Conservation (phyloP, 2,329 filamentous ascomycete species). For the Xylariaceae sp. region DNA sequence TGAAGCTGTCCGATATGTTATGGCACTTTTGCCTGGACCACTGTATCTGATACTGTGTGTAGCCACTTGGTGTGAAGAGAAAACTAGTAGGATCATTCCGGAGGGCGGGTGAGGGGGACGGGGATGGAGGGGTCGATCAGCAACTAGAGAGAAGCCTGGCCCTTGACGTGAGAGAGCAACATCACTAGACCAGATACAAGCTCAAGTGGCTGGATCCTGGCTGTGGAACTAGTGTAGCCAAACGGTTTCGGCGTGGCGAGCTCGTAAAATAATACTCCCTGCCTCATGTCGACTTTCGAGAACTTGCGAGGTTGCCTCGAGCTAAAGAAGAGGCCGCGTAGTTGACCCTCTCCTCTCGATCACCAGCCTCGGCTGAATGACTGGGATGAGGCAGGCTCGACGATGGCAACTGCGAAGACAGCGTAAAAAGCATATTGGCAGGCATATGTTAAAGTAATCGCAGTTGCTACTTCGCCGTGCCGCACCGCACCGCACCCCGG, state of each 20-base stretch:
- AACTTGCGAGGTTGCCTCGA: neutral
- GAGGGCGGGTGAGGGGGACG: neutral
- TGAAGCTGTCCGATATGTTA: neutral
- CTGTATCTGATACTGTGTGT: conserved; percentile 10
- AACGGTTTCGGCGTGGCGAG: neutral
- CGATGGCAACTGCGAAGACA: conserved; percentile 13
- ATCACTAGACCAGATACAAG: conserved; percentile 1
- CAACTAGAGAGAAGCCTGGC: conserved; percentile 7
- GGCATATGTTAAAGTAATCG: neutral
- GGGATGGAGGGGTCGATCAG: neutral
- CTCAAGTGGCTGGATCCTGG: neutral
- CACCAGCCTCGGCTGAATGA: conserved; percentile 1
- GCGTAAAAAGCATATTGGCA: conserved; percentile 9
- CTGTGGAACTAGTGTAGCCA: neutral
- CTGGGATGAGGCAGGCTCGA: conserved; percentile 1
- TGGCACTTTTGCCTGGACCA: neutral
- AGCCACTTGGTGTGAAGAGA: neutral
- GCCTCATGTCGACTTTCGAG: neutral
- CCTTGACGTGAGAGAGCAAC: neutral
- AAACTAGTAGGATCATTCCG: neutral
- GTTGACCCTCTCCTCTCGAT: neutral
- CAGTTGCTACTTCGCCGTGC: conserved; percentile 9
- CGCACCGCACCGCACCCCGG: conserved; percentile 1
- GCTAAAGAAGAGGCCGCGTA: neutral
- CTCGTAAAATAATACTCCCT: neutral